phyloP scores from a whole-genome alignment of 139 green algal species.

The Auxenochlorella pyrenoidosa region DNA sequence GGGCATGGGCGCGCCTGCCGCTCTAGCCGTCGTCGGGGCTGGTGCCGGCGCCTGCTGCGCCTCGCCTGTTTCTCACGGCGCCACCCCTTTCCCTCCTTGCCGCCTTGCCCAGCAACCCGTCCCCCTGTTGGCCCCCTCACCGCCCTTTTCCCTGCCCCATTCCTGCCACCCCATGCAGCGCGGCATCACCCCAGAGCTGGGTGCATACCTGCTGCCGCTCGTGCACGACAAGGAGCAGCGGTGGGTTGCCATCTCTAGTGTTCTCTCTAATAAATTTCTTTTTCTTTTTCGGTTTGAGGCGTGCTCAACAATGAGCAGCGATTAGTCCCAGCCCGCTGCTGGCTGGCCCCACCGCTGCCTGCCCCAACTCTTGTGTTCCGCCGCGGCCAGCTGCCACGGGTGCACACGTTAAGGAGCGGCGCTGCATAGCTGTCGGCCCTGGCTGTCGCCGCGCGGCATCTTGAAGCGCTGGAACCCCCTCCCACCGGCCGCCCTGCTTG shows the following conservation, averaged over 20 bases:
- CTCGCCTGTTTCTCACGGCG: too few species aligned
- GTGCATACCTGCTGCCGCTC: constrained; percentile 69
- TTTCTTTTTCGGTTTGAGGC: too few species aligned
- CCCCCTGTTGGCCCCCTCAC: neutral
- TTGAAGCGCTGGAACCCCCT: too few species aligned
- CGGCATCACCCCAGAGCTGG: constrained; percentile 66
- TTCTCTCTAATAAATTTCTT: too few species aligned
- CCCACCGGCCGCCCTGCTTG: neutral
- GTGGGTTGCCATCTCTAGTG: neutral
- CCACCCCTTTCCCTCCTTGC: too few species aligned
- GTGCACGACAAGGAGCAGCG: constrained; percentile 83
- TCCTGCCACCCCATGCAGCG: constrained; percentile 37
- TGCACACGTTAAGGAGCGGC: neutral
- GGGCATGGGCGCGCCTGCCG: too few species aligned
- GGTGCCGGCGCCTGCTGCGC: too few species aligned
- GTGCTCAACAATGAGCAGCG: constrained; percentile 82
- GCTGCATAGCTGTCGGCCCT: neutral
- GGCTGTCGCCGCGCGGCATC: too few species aligned
- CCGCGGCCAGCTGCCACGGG: neutral
- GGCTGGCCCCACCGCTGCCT: neutral
- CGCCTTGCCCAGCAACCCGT: too few species aligned
- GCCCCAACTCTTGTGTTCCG: too few species aligned
- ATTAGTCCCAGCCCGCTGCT: too few species aligned
- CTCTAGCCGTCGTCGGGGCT: too few species aligned
- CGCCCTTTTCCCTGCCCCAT: neutral